phyloP scores from a whole-genome alignment of 208 protist genomes.

The Trypanosoma grayi region DNA sequence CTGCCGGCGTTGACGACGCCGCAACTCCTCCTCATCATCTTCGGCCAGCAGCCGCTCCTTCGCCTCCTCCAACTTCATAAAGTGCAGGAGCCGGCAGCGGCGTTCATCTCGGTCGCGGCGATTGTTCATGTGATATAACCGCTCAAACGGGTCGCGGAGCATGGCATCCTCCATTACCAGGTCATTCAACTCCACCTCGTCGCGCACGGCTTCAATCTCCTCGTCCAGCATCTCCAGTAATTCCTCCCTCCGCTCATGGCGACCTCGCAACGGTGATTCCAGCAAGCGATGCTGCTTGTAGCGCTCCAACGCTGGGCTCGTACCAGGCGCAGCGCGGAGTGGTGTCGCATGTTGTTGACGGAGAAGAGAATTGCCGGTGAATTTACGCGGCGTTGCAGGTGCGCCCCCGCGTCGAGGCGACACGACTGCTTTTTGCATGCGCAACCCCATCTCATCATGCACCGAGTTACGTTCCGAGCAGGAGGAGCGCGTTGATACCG shows the following conservation, averaged over 20 bases:
- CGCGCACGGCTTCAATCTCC: constrained; percentile 11
- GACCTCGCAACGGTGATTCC: not conserved
- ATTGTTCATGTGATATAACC: constrained; percentile 87
- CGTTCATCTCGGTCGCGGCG: constrained; percentile 68
- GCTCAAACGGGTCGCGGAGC: constrained; percentile 47
- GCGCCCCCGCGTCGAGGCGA: not conserved
- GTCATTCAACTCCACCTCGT: constrained; percentile 6
- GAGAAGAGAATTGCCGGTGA: not conserved
- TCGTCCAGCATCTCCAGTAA: constrained; percentile 11
- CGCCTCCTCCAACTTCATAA: constrained; percentile 49
- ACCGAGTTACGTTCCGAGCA: not conserved
- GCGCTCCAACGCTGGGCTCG: not conserved
- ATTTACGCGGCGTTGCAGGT: not conserved
- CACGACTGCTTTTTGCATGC: no score
- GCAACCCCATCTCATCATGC: not conserved
- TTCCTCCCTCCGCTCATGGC: not conserved
- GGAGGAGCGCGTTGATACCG: not conserved
- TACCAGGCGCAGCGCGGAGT: not conserved
- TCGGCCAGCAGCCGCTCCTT: constrained; percentile 49
- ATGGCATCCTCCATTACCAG: constrained; percentile 15
- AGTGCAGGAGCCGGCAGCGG: constrained; percentile 40
- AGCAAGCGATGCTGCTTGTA: not conserved
- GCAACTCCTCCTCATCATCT: constrained; percentile 40
- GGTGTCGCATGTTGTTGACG: not conserved
- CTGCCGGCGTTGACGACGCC: constrained; percentile 14